A percentile compares a stretch with the other conserved stretches of the same genome.
These are phyloP conservation scores for Strobilomyces echinocephalus DNA, from an alignment of 768 basidiomycete genomes.

Conservation along the genomic window DNA sequence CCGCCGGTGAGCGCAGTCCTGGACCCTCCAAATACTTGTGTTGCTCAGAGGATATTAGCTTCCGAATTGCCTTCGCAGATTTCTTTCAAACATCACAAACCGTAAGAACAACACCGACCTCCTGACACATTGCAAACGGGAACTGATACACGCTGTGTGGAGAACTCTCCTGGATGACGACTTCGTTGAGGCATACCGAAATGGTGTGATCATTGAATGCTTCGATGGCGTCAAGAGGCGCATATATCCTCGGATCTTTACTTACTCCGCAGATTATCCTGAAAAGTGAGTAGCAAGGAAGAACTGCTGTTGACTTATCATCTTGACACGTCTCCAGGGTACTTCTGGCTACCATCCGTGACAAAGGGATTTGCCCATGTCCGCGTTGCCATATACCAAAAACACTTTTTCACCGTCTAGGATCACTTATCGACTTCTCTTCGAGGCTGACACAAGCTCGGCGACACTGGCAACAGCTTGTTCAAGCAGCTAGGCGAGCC, in stretches of 20 bases:
- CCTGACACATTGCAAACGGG: slow-evolving; percentile 1
- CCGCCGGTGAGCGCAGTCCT: neutral
- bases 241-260: neutral
- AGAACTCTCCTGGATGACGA: neutral
- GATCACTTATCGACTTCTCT: too few species aligned
- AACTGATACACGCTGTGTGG: slow-evolving; percentile 7
- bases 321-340: neutral
- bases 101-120: neutral
- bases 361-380: neutral
- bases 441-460: too few species aligned
- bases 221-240: neutral
- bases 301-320: too few species aligned
- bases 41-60: neutral
- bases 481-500: too few species aligned
- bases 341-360: neutral
- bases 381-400: neutral
- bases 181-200: neutral
- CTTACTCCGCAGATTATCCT: neutral
- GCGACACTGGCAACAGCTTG: too few species aligned
- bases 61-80: neutral
- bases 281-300: neutral
- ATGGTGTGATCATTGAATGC: neutral
- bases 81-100: neutral
- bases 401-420: neutral
- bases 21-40: too few species aligned